These are phyloP conservation scores for Plasmodium gaboni DNA, from an alignment of 169 alveolate species.

Conservation along the genomic window DNA sequence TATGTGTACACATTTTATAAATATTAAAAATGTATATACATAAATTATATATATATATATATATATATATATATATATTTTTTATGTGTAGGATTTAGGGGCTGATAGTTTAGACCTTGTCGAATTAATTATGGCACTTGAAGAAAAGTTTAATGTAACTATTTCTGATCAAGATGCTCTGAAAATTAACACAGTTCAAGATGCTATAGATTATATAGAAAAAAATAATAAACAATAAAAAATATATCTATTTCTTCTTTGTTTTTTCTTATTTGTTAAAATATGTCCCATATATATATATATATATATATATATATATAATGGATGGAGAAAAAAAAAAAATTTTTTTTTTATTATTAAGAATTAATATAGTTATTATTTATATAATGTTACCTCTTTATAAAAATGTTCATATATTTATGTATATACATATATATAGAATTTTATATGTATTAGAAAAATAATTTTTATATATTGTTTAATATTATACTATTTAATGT, in stretches of 20 bases:
- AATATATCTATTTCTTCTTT: neutral
- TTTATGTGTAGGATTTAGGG: conserved; percentile 84
- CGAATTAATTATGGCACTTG: conserved; percentile 88
- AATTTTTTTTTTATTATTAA: neutral
- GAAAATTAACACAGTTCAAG: conserved; percentile 83
- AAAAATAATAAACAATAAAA: conserved; percentile 65
- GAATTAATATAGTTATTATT: no score
- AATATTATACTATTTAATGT: no score
- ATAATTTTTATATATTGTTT: no score
- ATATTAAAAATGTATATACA: neutral
- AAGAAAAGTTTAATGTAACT: conserved; percentile 86
- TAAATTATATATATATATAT: neutral
- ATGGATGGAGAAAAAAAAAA: neutral
- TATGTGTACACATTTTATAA: neutral
- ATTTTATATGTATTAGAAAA: no score
- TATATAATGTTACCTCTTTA: no score
- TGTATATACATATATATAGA: no score
- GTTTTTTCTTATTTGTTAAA: no score
- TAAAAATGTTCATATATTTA: no score
- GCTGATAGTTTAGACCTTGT: conserved; percentile 89
- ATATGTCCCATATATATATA: no score
- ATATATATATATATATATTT: neutral
- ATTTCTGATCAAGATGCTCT: conserved; percentile 88
- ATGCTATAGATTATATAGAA: conserved; percentile 79
- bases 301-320: no score